Evolutionary conservation across 148 eudicot genomes (phyloP).

Genomic region (Chenopodium berlandieri): DNA sequence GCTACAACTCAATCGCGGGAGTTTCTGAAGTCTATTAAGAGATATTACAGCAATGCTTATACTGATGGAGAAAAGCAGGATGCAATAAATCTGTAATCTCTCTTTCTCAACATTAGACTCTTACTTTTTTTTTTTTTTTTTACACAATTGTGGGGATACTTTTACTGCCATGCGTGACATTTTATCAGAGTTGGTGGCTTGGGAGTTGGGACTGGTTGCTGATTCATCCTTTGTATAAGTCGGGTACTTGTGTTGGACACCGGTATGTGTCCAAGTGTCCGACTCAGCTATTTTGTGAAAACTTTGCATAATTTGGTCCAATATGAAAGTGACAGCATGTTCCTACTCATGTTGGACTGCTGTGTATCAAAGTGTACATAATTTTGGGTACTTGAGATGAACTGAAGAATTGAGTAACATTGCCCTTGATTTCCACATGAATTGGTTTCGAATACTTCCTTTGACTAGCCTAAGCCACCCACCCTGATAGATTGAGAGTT

Average conservation of each 20-base stretch:
- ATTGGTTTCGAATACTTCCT: background rate
- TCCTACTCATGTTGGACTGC: too few species aligned
- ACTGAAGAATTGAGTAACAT: too few species aligned
- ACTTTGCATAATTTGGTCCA: too few species aligned
- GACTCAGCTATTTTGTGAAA: too few species aligned
- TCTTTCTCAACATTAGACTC: constrained; percentile 5
- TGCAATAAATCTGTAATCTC: constrained; percentile 83
- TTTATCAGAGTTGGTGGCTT: background rate
- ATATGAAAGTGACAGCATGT: too few species aligned
- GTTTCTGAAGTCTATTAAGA: constrained; percentile 87
- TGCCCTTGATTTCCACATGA: background rate
- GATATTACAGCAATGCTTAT: constrained; percentile 98
- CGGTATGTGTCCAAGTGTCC: too few species aligned
- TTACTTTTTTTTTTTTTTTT: background rate
- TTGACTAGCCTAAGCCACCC: background rate
- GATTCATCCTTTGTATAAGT: background rate
- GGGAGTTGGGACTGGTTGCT: background rate
- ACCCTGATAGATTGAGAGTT: too few species aligned
- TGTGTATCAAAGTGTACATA: too few species aligned
- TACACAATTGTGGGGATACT: background rate
- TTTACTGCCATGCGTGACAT: background rate
- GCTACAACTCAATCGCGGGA: constrained; percentile 98
- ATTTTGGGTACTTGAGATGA: too few species aligned
- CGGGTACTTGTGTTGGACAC: too few species aligned
- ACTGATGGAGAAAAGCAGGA: constrained; percentile 99